Evolutionary conservation across 2,329 filamentous ascomycete species (phyloP).

Genomic region (Colletotrichum lindemuthianum): DNA sequence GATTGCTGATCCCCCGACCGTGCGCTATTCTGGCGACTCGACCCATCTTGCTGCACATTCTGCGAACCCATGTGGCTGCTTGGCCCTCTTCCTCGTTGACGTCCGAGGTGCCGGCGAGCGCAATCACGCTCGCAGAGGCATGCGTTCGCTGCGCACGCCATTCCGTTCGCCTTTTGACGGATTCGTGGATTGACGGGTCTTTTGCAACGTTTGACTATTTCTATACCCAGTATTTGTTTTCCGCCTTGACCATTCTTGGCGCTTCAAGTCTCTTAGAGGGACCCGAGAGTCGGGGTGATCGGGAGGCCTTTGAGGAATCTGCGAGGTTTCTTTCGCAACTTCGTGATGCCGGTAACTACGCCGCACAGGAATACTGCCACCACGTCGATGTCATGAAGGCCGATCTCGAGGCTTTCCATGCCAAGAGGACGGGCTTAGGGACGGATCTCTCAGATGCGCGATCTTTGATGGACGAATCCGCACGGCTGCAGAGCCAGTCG

Average conservation of each 20-base stretch:
- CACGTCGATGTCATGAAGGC: conserved; percentile 49
- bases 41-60: conserved; percentile 47
- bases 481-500: not conserved
- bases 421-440: conserved; percentile 9
- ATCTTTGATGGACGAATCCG: not conserved
- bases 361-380: conserved; percentile 52
- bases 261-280: conserved; percentile 51
- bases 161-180: conserved; percentile 52
- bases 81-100: conserved; percentile 33
- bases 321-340: conserved; percentile 50
- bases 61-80: conserved; percentile 41
- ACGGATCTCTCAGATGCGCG: not conserved
- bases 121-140: conserved; percentile 52
- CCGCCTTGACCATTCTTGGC: conserved; percentile 54
- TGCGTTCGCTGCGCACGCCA: conserved; percentile 58
- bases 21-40: conserved; percentile 47
- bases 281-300: conserved; percentile 45
- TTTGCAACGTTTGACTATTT: conserved; percentile 59
- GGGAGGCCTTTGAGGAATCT: conserved; percentile 51
- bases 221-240: conserved; percentile 58
- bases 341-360: conserved; percentile 50
- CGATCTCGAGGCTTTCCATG: conserved; percentile 15
- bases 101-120: conserved; percentile 43
- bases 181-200: conserved; percentile 57
- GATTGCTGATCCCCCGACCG: conserved; percentile 31